Base-by-base conservation (phyloP, 1,139 yeast species). In the Lodderomyces metapsilosis region DNA sequence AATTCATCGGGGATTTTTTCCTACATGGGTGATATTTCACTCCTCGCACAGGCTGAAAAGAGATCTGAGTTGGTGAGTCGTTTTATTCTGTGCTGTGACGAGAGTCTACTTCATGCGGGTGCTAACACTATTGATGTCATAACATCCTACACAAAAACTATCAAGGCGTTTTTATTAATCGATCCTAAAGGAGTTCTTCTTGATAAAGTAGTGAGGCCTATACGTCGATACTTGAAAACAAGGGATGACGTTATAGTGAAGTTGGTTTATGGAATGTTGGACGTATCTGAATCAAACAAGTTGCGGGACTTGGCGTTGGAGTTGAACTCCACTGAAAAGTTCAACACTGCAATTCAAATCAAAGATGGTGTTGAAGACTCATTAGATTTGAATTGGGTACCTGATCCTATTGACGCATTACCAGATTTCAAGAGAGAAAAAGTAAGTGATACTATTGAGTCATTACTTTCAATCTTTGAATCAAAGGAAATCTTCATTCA, bases 361-460 rank as follows among this genome's bases (percentile, higher is more conserved):
- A 44, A 32, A 34, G 40, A 39, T 35, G 31, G 37, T 35, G 55
- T 41, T 13, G 76, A 74, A 41, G 78, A 73, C 43, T 49, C 58
- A 34, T 61, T 61, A 27, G 81, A 76, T 47, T 59, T 83, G 3
- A 68, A 75, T 23, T 91, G 98, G 98, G 65, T 63, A 6, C 98
- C 98, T 0, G 96, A 88, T 53, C 97, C 97, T 0, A 75, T 86
- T n/a, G 96, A 87, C 62, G 95, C 96, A 0, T 76, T 94, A 7
- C 87, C 95, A 0, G 96, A 89, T 58, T 88, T 88, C 59, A 75
- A 78, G 42, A 80, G 79, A 48, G 78, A 77, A n/a, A 72, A 73
- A 40, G 78, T 76, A 7, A 72, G 75, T 41, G 95, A 88, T 56
- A 75, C 84, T 4, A 79, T 88, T 17, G 89, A 82, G 50, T 80